A percentile compares a stretch with the other conserved stretches of the same genome.
Conservation (phyloP, 495 filamentous ascomycete species). For the Hypoxylon lienhwacheense region DNA sequence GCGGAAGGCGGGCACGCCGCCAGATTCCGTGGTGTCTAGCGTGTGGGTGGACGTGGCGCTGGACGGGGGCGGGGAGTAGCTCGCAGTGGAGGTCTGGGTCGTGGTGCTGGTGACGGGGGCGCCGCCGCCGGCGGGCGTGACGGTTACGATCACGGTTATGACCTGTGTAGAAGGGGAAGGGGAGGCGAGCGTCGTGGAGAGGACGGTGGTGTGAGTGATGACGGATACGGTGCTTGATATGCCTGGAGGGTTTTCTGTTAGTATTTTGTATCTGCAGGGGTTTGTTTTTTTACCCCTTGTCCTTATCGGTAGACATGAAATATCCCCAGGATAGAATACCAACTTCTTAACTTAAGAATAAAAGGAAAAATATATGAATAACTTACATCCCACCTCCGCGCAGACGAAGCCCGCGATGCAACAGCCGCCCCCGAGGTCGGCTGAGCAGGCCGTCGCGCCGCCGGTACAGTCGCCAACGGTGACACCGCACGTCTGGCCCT, state of each 20-base stretch:
- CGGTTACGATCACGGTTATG: constrained; percentile 43
- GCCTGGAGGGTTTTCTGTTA: constrained; percentile 30
- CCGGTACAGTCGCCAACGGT: constrained; percentile 62
- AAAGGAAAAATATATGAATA: not conserved
- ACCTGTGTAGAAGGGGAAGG: constrained; percentile 37
- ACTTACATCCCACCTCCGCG: constrained; percentile 77
- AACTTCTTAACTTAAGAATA: not conserved
- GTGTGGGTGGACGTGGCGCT: constrained; percentile 43
- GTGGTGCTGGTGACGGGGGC: constrained; percentile 33
- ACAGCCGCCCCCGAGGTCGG: constrained; percentile 76
- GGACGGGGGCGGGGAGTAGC: constrained; percentile 34
- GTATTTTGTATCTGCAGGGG: not conserved
- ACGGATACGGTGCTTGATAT: constrained; percentile 46
- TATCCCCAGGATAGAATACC: not conserved
- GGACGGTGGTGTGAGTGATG: constrained; percentile 48
- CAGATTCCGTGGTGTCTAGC: constrained; percentile 18
- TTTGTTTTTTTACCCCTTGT: not conserved
- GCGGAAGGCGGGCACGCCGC: constrained; percentile 44
- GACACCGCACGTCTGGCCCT: constrained; percentile 67
- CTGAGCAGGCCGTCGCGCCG: constrained; percentile 69
- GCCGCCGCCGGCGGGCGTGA: constrained; percentile 37
- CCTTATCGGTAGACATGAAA: too few relatives aligned
- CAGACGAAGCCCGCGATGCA: constrained; percentile 83
- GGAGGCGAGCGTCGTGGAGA: constrained; percentile 32
- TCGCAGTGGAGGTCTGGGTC: constrained; percentile 40